Evolutionary conservation across 2,329 filamentous ascomycete species (phyloP).

Genomic region (Acrocalymma vagum): DNA sequence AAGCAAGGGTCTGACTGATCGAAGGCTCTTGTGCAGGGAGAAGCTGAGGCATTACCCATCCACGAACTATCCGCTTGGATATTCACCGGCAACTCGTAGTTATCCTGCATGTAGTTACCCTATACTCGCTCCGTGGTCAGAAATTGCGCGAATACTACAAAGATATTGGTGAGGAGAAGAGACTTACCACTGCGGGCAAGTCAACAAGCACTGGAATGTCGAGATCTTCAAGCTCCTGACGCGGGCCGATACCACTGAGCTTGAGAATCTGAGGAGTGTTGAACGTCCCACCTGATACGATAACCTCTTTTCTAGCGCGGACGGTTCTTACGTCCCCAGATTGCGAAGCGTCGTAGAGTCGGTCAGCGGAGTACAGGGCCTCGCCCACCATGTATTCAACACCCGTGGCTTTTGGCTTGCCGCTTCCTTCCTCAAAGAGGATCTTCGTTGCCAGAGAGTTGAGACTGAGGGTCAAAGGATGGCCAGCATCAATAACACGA

Average conservation of each 20-base stretch:
- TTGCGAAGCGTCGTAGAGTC: conserved; percentile 40
- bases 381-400: conserved; percentile 49
- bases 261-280: conserved; percentile 71
- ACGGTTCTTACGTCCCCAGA: conserved; percentile 31
- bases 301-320: conserved; percentile 31
- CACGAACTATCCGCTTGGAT: conserved; percentile 43
- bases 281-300: conserved; percentile 58
- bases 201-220: conserved; percentile 60
- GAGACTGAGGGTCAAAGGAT: conserved; percentile 62
- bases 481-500: conserved; percentile 54
- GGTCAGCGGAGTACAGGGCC: conserved; percentile 48
- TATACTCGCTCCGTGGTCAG: not conserved
- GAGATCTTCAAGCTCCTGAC: conserved; percentile 58
- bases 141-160: not conserved
- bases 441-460: conserved; percentile 72
- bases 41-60: conserved; percentile 3
- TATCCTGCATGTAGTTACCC: conserved; percentile 69
- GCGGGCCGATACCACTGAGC: conserved; percentile 68
- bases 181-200: conserved; percentile 62
- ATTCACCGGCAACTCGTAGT: conserved; percentile 56
- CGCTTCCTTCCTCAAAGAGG: conserved; percentile 62
- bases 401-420: conserved; percentile 55
- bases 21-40: conserved; percentile 38
- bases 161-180: not conserved
- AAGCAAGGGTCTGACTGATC: conserved; percentile 51